Percentiles rank a stretch among this genome's conserved stretches.
Evolutionary conservation across 257 asterid genomes (phyloP).

Genomic region (Nicotiana noctiflora): DNA sequence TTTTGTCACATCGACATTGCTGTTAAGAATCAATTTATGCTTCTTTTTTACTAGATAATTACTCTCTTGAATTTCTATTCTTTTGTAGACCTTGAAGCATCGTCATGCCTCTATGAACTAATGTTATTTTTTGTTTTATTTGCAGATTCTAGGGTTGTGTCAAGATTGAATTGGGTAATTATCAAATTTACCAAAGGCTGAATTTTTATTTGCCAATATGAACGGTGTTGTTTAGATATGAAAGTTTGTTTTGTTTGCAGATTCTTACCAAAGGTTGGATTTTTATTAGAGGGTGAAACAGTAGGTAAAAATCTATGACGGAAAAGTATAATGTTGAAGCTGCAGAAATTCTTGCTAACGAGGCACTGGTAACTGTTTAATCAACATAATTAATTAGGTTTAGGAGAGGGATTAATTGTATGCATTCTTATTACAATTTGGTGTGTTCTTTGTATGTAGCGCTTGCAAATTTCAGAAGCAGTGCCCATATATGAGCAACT

Average conservation of each 20-base stretch:
- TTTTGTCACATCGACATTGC: too few species aligned
- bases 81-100: neutral
- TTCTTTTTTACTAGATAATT: too few species aligned
- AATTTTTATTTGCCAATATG: neutral
- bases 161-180: neutral
- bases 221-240: neutral
- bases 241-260: neutral
- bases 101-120: neutral
- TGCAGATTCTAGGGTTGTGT: neutral
- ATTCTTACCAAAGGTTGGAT: neutral
- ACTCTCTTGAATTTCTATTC: neutral
- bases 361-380: slow-evolving; percentile 58
- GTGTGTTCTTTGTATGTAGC: slow-evolving; percentile 31
- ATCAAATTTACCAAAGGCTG: neutral
- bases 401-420: neutral
- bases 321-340: slow-evolving; percentile 67
- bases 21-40: too few species aligned
- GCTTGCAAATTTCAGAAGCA: slow-evolving; percentile 64
- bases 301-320: slow-evolving; percentile 30
- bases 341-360: slow-evolving; percentile 75
- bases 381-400: neutral
- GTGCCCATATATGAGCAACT: slow-evolving; percentile 81
- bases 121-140: neutral
- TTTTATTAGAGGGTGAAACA: neutral
- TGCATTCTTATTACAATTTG: neutral